Evolutionary conservation across 108 stramenopile genomes (phyloP).

Genomic region (Heterococcus sp.): DNA sequence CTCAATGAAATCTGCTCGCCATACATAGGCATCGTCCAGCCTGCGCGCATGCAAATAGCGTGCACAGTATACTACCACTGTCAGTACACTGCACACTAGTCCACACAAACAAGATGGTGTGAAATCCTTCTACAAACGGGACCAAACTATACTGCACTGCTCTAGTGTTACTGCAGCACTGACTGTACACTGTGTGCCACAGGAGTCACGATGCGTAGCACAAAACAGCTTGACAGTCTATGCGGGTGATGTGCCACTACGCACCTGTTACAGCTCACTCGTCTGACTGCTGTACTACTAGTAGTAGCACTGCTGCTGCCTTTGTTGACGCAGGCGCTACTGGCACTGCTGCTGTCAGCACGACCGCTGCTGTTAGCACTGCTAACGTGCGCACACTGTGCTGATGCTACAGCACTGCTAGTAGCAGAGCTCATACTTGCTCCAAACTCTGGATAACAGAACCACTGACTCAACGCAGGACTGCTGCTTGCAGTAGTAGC

Average conservation of each 20-base stretch:
- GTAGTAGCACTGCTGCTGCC: too few species aligned
- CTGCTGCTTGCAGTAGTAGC: neutral
- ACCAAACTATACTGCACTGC: neutral
- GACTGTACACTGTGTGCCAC: too few species aligned
- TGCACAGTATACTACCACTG: neutral
- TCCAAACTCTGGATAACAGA: neutral
- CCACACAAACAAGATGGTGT: neutral
- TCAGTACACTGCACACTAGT: neutral
- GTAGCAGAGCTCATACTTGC: neutral
- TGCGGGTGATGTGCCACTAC: too few species aligned
- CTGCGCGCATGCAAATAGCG: neutral
- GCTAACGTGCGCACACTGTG: too few species aligned
- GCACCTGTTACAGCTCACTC: too few species aligned
- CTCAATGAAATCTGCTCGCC: neutral
- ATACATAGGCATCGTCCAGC: neutral
- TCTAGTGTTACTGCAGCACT: neutral
- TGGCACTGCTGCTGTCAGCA: too few species aligned
- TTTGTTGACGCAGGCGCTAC: too few species aligned
- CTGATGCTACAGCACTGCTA: too few species aligned
- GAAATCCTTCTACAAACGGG: neutral
- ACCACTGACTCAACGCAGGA: neutral
- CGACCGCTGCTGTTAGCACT: too few species aligned
- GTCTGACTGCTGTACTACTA: too few species aligned
- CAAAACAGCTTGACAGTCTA: too few species aligned
- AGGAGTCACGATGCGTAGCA: too few species aligned